phyloP scores from a whole-genome alignment of 2,329 filamentous ascomycete genomes.

The Leptographium galeiforme region DNA sequence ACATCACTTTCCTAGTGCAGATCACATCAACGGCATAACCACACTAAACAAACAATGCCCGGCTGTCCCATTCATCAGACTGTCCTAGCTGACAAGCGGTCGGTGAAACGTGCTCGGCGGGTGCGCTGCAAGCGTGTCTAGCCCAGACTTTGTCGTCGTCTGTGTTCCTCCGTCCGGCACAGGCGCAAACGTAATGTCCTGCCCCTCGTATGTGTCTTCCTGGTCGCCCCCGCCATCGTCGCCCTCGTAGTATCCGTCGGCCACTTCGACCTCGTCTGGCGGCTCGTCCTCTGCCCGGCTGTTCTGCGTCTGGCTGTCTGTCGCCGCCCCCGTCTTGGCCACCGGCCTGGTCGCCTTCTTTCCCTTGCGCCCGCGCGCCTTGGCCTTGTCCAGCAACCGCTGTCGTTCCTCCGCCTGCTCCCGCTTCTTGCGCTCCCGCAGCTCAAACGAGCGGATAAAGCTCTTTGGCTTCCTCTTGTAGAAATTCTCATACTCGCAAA shows the following conservation, averaged over 20 bases:
- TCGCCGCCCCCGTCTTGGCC: constrained; percentile 25
- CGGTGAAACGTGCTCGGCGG: background rate
- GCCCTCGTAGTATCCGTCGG: constrained; percentile 1
- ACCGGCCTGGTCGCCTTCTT: constrained; percentile 63
- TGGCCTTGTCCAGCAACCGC: constrained; percentile 77
- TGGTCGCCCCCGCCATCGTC: background rate
- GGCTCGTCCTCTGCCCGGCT: background rate
- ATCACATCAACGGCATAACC: background rate
- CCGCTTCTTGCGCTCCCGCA: constrained; percentile 77
- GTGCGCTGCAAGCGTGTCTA: background rate
- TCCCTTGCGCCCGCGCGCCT: constrained; percentile 81
- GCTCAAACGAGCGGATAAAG: constrained; percentile 82
- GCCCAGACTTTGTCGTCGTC: background rate
- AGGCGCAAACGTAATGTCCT: background rate
- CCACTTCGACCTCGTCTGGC: background rate
- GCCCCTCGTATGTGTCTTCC: background rate
- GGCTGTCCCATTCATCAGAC: background rate
- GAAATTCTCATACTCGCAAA: constrained; percentile 94
- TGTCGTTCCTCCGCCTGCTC: constrained; percentile 78
- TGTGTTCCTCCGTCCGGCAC: background rate
- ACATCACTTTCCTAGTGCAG: too few species aligned
- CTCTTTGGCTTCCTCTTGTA: constrained; percentile 79
- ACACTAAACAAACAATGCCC: background rate
- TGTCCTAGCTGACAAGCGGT: background rate
- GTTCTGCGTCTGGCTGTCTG: constrained; percentile 3